A percentile compares a stretch with the other conserved stretches of the same genome.
Evolutionary conservation across 2,329 filamentous ascomycete species (phyloP).

Genomic region (Fusarium sp.): DNA sequence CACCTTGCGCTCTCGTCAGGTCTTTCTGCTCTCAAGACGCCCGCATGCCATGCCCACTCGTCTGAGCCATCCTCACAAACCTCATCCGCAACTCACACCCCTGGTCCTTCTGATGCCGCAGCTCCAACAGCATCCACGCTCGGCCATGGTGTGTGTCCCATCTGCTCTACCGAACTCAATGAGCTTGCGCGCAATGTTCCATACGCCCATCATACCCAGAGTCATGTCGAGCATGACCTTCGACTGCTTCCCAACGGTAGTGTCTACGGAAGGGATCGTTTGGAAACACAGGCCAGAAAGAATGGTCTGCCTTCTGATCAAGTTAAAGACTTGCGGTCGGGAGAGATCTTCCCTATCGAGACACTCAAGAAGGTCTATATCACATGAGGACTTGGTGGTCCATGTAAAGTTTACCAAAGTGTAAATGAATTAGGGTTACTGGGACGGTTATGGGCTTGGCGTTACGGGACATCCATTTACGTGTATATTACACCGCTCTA

Average conservation of each 20-base stretch:
- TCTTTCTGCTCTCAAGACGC: conserved; percentile 94
- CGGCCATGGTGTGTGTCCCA: conserved; percentile 85
- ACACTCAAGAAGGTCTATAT: conserved; percentile 91
- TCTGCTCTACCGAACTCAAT: conserved; percentile 95
- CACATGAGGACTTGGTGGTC: conserved; percentile 61
- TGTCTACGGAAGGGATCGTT: conserved; percentile 80
- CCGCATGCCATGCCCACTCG: conserved; percentile 75
- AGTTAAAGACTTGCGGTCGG: conserved; percentile 83
- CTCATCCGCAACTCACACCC: conserved; percentile 48
- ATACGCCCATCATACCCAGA: conserved; percentile 95
- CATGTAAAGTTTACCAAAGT: not conserved
- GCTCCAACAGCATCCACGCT: conserved; percentile 55
- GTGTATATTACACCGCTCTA: conserved; percentile 8
- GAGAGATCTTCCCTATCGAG: conserved; percentile 70
- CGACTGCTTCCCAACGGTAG: conserved; percentile 87
- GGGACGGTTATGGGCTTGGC: not conserved
- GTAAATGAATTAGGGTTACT: not conserved
- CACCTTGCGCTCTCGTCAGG: conserved; percentile 92
- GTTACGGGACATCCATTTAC: conserved; percentile 3
- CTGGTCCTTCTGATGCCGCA: conserved; percentile 60
- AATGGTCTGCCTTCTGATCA: conserved; percentile 72
- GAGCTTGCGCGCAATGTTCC: conserved; percentile 88
- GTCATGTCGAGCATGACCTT: conserved; percentile 87
- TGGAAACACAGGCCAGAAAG: conserved; percentile 83
- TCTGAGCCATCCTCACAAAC: conserved; percentile 10